Percentiles rank a stretch among this genome's conserved stretches.
These are phyloP conservation scores for Yamadazyma trypodendri DNA, from an alignment of 1,139 yeast genomes.

Conservation along the genomic window DNA sequence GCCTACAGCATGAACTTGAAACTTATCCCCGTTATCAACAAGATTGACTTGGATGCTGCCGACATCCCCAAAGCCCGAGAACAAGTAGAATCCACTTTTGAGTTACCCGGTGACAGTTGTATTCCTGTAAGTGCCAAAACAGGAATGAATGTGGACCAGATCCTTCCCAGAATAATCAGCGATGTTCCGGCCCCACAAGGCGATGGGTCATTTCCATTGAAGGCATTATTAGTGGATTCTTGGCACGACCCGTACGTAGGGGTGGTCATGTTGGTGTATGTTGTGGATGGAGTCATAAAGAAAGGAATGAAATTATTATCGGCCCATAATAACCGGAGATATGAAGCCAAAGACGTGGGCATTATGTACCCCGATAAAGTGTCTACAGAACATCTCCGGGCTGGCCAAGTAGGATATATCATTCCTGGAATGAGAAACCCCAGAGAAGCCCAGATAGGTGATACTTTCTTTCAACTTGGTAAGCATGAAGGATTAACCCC, in stretches of 20 bases:
- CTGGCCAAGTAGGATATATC: constrained; percentile 94
- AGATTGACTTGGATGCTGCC: constrained; percentile 87
- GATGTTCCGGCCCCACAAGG: constrained; percentile 76
- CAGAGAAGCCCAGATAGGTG: constrained; percentile 86
- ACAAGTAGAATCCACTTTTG: constrained; percentile 83
- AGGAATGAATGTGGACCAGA: constrained; percentile 71
- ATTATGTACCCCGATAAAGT: constrained; percentile 90
- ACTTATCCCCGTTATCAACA: constrained; percentile 86
- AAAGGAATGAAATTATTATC: constrained; percentile 76
- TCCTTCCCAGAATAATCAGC: constrained; percentile 77
- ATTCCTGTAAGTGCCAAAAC: constrained; percentile 91
- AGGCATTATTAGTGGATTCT: constrained; percentile 85
- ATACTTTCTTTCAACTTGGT: constrained; percentile 76
- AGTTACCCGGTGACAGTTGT: constrained; percentile 70
- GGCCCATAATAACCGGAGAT: constrained; percentile 71
- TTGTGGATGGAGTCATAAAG: constrained; percentile 77
- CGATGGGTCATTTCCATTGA: constrained; percentile 51
- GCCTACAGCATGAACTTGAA: constrained; percentile 85
- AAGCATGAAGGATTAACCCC: constrained; percentile 63
- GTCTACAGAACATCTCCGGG: constrained; percentile 59
- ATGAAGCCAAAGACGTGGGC: constrained; percentile 91
- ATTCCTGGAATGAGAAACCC: constrained; percentile 93
- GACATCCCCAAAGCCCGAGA: constrained; percentile 78
- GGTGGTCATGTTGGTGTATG: constrained; percentile 81
- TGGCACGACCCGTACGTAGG: constrained; percentile 97